These are phyloP conservation scores for Microglena sp. DNA, from an alignment of 139 green algal genomes.

Conservation along the genomic window DNA sequence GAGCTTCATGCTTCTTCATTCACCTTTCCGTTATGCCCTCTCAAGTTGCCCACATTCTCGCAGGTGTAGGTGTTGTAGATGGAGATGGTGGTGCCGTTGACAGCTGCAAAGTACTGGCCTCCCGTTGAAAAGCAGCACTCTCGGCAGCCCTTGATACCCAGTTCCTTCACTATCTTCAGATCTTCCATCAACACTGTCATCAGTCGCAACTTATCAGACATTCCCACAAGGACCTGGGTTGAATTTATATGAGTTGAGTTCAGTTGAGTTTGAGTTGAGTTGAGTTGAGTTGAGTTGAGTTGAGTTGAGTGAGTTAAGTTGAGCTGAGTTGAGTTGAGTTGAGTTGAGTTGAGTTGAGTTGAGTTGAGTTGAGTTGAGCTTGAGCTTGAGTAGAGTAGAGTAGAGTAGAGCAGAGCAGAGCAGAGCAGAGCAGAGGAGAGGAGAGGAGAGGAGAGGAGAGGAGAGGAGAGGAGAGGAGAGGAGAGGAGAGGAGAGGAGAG, in stretches of 20 bases:
- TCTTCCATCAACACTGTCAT: conserved; percentile 81
- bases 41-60: conserved; percentile 70
- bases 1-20: too few relatives aligned
- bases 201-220: conserved; percentile 85
- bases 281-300: background rate
- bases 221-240: conserved; percentile 55
- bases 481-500: too few relatives aligned
- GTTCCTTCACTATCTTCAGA: conserved; percentile 49
- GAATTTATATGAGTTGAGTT: background rate
- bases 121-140: conserved; percentile 70
- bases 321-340: too few relatives aligned
- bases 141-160: conserved; percentile 69
- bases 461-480: too few relatives aligned
- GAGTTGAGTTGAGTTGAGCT: too few relatives aligned
- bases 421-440: too few relatives aligned
- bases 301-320: too few relatives aligned
- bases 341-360: too few relatives aligned
- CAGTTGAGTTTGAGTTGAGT: background rate
- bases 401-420: too few relatives aligned
- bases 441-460: too few relatives aligned
- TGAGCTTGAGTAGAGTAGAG: too few relatives aligned
- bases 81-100: conserved; percentile 74
- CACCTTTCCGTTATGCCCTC: conserved; percentile 75
- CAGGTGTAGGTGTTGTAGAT: conserved; percentile 85
- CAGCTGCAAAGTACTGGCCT: conserved; percentile 80